Evolutionary conservation across 805 yeast genomes (phyloP).

Genomic region (Nakazawaea anatomiae): DNA sequence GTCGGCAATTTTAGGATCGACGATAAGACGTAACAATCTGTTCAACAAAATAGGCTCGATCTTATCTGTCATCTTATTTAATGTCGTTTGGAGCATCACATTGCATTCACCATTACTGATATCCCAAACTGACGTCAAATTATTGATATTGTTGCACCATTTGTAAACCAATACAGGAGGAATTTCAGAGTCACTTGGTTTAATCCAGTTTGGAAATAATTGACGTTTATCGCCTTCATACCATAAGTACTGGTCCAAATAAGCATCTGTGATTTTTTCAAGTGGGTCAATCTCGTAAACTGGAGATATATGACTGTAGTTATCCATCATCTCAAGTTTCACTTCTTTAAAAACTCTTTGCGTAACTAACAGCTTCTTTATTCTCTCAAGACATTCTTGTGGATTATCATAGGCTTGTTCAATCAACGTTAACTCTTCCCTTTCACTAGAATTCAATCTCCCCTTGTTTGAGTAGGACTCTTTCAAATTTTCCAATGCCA

Average conservation of each 20-base stretch:
- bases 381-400: constrained; percentile 80
- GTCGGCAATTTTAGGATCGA: constrained; percentile 91
- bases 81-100: constrained; percentile 75
- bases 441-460: constrained; percentile 75
- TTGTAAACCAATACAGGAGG: constrained; percentile 89
- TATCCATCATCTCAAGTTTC: constrained; percentile 84
- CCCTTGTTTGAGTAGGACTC: constrained; percentile 73
- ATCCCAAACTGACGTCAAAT: constrained; percentile 75
- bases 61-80: constrained; percentile 73
- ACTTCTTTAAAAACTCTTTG: constrained; percentile 92
- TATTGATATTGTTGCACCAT: constrained; percentile 90
- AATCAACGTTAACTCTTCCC: constrained; percentile 88
- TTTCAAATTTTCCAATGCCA: constrained; percentile 85
- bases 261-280: constrained; percentile 95
- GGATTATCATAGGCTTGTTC: constrained; percentile 98
- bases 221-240: constrained; percentile 86
- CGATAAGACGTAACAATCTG: constrained; percentile 68
- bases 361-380: constrained; percentile 75
- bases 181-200: constrained; percentile 90
- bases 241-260: constrained; percentile 93
- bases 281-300: constrained; percentile 85
- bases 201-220: constrained; percentile 92
- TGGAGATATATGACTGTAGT: constrained; percentile 77
- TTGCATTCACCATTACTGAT: constrained; percentile 66
- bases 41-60: constrained; percentile 85